Evolutionary conservation across 169 alveolate genomes (phyloP), one percentile per base, ranked within the genome.

Genomic region (Miamiensis avidus): DNA sequence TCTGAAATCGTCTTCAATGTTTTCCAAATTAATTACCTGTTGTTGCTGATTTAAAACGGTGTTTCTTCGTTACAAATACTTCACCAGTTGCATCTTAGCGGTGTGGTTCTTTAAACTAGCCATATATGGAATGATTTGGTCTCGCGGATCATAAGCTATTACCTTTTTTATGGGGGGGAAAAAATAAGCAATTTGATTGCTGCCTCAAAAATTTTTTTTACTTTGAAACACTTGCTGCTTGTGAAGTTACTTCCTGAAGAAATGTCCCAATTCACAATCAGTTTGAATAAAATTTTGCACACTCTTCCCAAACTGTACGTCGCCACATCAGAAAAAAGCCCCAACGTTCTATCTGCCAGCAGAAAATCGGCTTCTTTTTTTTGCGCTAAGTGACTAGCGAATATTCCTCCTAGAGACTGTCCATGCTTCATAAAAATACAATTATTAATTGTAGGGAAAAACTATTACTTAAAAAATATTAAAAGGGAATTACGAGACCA

Each of bases 381-480:
- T 25, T 83, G 82, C 28, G 96, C 97, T 31, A 95, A 65, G 87
- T 95, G 95, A 69, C 95, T 85, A 16, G 99, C 96, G 0, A 94
- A 91, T 82, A 94, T 88, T n/a, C 98, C 99, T 25, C 99, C 99
- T 25, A 97, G 74, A 30, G 96, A 89, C 83, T 96, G 85, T 0
- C 99, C 99, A 91, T 95, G 97, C 28, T 94, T 90, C 4, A 94
- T 93, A 25, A 95, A 78, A 81, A 89, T 91, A 31, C 4, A 49
- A 49, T 11, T 49, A 49, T 49, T 11, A 49, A 49, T 49, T 49
- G 20, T 49, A 49, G 20, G 20, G 20, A 11, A 49, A 49, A 49
- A 49, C 20, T 49, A 49, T 49, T 11, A 49, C 4, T 11, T 49
- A 49, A 49, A 49, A 49, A 49, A 11, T 49, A 11, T 49, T 49